Base-by-base conservation (phyloP, 2,329 filamentous ascomycete genomes). In the Dothiorella sarmentorum region DNA sequence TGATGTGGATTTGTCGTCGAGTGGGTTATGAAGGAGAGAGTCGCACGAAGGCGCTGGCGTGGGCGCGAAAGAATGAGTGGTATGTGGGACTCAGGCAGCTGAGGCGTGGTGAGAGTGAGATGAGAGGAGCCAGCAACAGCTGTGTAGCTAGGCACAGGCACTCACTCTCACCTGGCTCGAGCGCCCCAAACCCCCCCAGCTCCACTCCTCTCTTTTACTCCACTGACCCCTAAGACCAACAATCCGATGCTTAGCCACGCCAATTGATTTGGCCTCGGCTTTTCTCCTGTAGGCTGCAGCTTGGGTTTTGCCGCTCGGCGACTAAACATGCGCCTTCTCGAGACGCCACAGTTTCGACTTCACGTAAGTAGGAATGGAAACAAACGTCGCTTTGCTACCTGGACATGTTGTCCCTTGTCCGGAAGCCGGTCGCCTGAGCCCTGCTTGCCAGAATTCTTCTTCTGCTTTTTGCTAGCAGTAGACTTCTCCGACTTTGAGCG, bases 361-460 rank as follows among this genome's bases (percentile, higher is more conserved):
- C n/a, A n/a, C n/a, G n/a, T n/a, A n/a, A n/a, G n/a, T n/a, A n/a
- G n/a, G n/a, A 13, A 18, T 26, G 26, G 43, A 45, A 45, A 31
- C 43, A 29, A 9, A 26, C 43, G 20, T 45, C 43, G 43, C 43
- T 45, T 10, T 7, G 6, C n/a, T n/a, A n/a, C n/a, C n/a, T 72
- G 68, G 7, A 75, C 72, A 52, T 71, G 64, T 64, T 78, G 73
- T 13, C 75, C 76, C 61, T 72, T 67, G 58, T 71, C 68, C 4
- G 76, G 76, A 3, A 78, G 73, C 9, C 56, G 44, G 13, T 51
- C 66, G 7, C 62, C 64, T 2, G 69, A 71, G 10, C 69, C 71
- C 45, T 63, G 65, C 26, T 64, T 24, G 2, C 62, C 62, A 2
- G 62, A 63, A 33, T 63, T 63, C 24, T 60, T 66, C 63, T 74